Evolutionary conservation across 2,329 filamentous ascomycete species (phyloP).

Genomic region (Colletotrichum godetiae): DNA sequence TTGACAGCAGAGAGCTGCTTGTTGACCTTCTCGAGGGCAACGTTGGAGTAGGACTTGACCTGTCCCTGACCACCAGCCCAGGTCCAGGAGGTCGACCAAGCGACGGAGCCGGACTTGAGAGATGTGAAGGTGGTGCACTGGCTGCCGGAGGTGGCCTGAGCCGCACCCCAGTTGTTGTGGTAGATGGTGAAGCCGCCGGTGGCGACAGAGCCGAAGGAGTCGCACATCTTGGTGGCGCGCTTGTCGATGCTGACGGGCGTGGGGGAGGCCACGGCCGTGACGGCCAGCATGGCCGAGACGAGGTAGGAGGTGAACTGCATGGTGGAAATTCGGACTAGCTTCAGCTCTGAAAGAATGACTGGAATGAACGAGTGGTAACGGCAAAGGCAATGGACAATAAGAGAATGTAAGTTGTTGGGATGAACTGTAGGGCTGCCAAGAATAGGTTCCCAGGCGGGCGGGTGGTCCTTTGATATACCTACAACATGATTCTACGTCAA

Average conservation of each 20-base stretch:
- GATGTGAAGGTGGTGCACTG: constrained; percentile 56
- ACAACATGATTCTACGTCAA: background rate
- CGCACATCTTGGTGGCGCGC: constrained; percentile 50
- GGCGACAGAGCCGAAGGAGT: constrained; percentile 49
- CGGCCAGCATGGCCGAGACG: constrained; percentile 44
- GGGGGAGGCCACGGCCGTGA: constrained; percentile 42
- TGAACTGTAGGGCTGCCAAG: background rate
- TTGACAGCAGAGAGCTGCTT: constrained; percentile 49
- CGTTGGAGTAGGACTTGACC: constrained; percentile 60
- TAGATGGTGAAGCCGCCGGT: constrained; percentile 60
- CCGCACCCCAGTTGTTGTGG: constrained; percentile 63
- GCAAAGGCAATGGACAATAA: background rate
- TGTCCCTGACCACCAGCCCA: constrained; percentile 51
- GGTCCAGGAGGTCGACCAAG: constrained; percentile 54
- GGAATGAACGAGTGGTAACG: background rate
- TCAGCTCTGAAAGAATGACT: constrained; percentile 4
- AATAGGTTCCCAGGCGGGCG: background rate
- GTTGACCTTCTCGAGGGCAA: constrained; percentile 49
- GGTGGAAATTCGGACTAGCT: background rate
- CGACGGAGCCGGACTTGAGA: constrained; percentile 46
- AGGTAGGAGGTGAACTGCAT: constrained; percentile 36
- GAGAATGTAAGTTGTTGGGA: constrained; percentile 9
- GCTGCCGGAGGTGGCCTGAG: constrained; percentile 45
- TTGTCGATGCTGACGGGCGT: constrained; percentile 46
- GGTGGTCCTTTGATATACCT: constrained; percentile 17